Base-by-base conservation (phyloP, 768 basidiomycete genomes). In the Auricularia sp. region DNA sequence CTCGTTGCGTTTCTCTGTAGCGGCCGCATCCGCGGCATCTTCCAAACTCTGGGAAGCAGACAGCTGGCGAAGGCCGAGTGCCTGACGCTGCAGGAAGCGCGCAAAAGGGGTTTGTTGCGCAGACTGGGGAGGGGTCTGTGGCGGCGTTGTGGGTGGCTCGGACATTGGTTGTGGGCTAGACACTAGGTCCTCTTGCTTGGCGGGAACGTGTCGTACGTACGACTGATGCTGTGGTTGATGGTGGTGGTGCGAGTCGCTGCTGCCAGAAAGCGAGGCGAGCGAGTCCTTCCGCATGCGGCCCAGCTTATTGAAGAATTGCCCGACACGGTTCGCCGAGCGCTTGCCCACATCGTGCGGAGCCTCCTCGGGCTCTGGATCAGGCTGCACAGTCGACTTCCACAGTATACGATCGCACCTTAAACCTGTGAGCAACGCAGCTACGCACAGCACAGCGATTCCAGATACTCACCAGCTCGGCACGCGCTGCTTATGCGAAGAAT, bases 361-460 rank as follows among this genome's bases (percentile, higher is more conserved):
- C 77, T 16, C 76, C 42, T 78, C 80, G 8, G 76, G 72, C 33
- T 80, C 77, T 1, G 76, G 74, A 13, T 79, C 79, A 16, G 81
- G 81, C 36, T 77, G 71, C 33, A 89, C 79, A 0, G 87, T 91
- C 4, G 88, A 81, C 73, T 91, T 93, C 85, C 86, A 92, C 3
- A 93, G 75, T 56, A 93, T 89, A 21, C 91, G 85, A 72, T 93
- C 91, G 70, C 91, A 93, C 89, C 89, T 90, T 63, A 65, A 34
- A 36, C 44, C 65, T 56, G 34, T 29, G 29, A 29, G 29, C 29
- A 56, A 63, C 51, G 54, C 34, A 56, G 56, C 33, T 11, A 14
- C 6, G 42, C 33, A 18, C 35, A 64, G 59, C 39, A 47, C 6
- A 7, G 24, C 24, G 18, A 62, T 63, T 39, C 11, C 56, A 54